Base-by-base conservation (phyloP, 2,329 filamentous ascomycete genomes). In the Fusarium burgessii region DNA sequence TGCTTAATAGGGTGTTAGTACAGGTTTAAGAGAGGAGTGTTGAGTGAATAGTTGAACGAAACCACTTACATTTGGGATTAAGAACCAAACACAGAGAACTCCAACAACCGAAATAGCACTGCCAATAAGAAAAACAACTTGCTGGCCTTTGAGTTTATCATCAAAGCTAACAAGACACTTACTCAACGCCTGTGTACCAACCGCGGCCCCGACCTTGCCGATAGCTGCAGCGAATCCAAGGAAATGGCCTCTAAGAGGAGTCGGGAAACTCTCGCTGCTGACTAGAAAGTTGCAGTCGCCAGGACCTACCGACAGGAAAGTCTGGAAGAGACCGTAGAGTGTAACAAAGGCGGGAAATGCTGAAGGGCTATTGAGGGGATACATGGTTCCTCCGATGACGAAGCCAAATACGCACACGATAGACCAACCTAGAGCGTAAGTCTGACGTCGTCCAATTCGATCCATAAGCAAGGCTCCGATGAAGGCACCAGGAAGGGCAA, bases 81-180 rank as follows among this genome's bases (percentile, higher is more conserved):
- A 7, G 33, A 50, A 57, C 54, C 54, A 57, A 13, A 57, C 42
- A 4, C 54, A 57, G 2, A 57, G 12, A 5, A 49, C 42, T 12
- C 54, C 42, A 15, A 57, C 33, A 7, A 50, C 42, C 0, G 54
- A 57, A 4, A 57, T 50, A 17, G 42, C 54, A 23, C 54, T 57
- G 1, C 54, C 54, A 8, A 57, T 57, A 10, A 57, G 54, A 3
- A 57, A 57, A 1, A 57, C 42, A 6, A 50, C 54, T 13, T 49
- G 54, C 2, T 50, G 54, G 9, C 54, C 54, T 18, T 57, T n/a
- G 6, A 57, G 54, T 3, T 29, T 57, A 4, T 57, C 54, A 5
- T 57, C 42, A 18, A 57, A 57, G 54, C 42, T 57, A 2, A 49
- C 41, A 7, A 57, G 54, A 11, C 23, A 49, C 42, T 57, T 57